Evolutionary conservation across 1,284 basidiomycete species (phyloP), one percentile per base, ranked within the genome.

Genomic region (Malassezia japonica): DNA sequence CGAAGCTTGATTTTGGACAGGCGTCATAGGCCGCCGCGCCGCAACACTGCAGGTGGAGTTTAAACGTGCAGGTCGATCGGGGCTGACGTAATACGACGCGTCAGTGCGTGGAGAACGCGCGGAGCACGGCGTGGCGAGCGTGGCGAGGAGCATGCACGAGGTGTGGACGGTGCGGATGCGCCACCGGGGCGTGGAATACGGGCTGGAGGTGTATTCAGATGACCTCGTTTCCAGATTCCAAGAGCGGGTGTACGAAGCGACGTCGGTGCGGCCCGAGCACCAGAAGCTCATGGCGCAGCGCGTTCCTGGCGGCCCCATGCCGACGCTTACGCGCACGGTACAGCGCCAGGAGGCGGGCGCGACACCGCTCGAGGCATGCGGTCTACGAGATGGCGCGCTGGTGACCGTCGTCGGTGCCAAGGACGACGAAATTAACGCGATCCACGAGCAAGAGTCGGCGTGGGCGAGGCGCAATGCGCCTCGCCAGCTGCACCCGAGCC

Each of bases 401-500:
- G 10, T 54, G 15, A 48, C 45, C 8, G 34, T 54, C 6, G 6
- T 54, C 8, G 51, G 51, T 6, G 40, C 46, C 0, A 24, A 40
- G 4, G 40, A 37, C 4, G 12, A 23, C 13, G 46, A 54, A 23
- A 23, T 54, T 2, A 20, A 44, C 15, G 13, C 23, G n/a, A 13
- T 48, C 1, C 39, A 29, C 8, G 29, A n/a, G 5, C 16, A 53
- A 29, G 38, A 52, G 27, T 52, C 52, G 23, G 35, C 36, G 13
- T 59, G 55, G 45, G 57, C 57, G 40, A 47, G 50, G 35, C 53
- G 52, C 39, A 57, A 59, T 24, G 48, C 48, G 35, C 64, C 64
- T 3, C 56, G 65, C 2, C 35, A 57, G 6, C 59, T 63, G 28
- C 67, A 69, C 41, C 65, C 63, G 1, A 69, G 67, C 46, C 37